Evolutionary conservation across 257 asterid species (phyloP), one percentile per base, ranked within the genome.

Genomic region (Perilla frutescens): DNA sequence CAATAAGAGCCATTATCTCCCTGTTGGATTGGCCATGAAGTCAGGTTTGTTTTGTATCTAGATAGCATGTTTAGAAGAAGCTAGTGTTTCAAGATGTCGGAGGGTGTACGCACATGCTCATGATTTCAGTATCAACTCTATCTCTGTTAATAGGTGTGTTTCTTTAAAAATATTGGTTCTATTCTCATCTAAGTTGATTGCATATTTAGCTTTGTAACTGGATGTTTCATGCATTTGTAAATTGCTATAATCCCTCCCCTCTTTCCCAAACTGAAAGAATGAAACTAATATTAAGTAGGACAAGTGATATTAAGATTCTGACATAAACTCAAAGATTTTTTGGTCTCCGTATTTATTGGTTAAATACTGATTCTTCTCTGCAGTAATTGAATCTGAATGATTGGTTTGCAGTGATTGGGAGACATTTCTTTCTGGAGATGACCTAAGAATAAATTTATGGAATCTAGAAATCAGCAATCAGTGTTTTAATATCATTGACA

Each of bases 361-460:
- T 48, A 60, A 56, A n/a, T 59, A 67, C 40, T 66, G 40, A 39
- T 70, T 4, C 8, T 40, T 76, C 54, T 45, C 65, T 49, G 40
- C 60, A 53, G 63, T 72, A 76, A 70, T 47, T 66, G 55, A 31
- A 66, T 41, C 55, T 62, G 59, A 55, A 55, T 64, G 62, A 57
- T 45, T 84, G 74, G 70, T 79, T 70, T 81, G 80, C 87, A 91
- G 97, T 81, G 97, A 89, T 66, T 84, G 92, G 54, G 96, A 91
- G 87, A 91, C 97, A 47, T 89, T 91, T 81, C 87, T 91, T 66
- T 89, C 96, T 57, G 92, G 91, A 50, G 97, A 91, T 72, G 96
- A 91, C 81, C 87, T 91, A 57, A 84, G 96, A 80, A 84, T 91
- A 75, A 91, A 91, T 83, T 82, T 89, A 74, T 91, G 97, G 97